Base-by-base conservation (phyloP, 2,329 filamentous ascomycete species). In the Thermomyces lanuginosus region DNA sequence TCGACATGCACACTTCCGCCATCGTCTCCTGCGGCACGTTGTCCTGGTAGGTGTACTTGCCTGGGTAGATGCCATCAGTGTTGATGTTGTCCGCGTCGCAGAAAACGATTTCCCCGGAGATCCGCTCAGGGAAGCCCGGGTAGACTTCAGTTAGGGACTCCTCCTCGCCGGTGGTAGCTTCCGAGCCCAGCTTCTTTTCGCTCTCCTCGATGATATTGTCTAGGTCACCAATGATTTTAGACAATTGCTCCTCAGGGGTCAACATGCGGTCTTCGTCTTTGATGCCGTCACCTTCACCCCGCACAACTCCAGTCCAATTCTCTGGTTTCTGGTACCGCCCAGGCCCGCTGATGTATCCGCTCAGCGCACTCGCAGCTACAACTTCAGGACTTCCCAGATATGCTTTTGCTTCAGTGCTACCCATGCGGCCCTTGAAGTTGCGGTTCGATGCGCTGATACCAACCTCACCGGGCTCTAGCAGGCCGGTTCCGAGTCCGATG, bases 401-500 rank as follows among this genome's bases (percentile, higher is more conserved):
- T 0, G 82, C 81, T 43, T 82, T 73, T 0, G 82, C 79, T 4
- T 79, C 70, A 2, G 67, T 72, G 8, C 68, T 75, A 3, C 84
- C 84, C 79, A 93, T 91, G 2, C 84, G 71, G 0, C 83, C 84
- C 53, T 84, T 83, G 62, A 84, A 93, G 51, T 92, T 92, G 7
- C 84, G 65, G 59, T 93, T 93, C 27, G 65, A 73, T 0, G 82
- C 80, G 34, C 66, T 74, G 39, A 93, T 84, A 12, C 83, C 83
- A 6, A 83, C 72, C 55, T 93, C 83, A n/a, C 79, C 81, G 2
- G 69, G 65, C 49, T 93, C 75, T 1, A 92, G 64, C 0, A 92
- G 61, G 19, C 84, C 84, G 0, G 64, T 69, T 6, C 77, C 81
- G 0, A 92, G 65, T 5, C 84, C 84, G 35, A 95, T 93, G 44